Conservation (phyloP, 148 eudicot species). For the Vaccinium darrowii region DNA sequence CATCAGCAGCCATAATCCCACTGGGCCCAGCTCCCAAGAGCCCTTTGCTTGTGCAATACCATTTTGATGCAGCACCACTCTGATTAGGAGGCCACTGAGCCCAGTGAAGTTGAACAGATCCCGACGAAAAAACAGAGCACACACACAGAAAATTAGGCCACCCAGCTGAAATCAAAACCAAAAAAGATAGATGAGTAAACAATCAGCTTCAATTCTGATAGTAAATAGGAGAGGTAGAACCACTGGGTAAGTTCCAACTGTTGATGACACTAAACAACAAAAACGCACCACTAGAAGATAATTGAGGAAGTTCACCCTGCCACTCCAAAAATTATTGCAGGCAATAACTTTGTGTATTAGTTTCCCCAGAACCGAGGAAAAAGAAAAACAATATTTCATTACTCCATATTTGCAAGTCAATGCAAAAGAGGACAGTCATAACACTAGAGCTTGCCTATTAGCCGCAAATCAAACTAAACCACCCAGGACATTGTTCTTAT, state of each 20-base stretch:
- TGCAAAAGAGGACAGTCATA: not conserved
- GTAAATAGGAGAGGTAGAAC: not conserved
- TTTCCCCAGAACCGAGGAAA: not conserved
- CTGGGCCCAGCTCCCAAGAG: conserved; percentile 98
- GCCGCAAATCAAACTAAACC: conserved; percentile 8
- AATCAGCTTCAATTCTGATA: not conserved
- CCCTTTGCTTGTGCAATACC: conserved; percentile 98
- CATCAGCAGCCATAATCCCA: conserved; percentile 99
- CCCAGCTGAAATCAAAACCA: conserved; percentile 63
- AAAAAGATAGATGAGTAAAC: not conserved
- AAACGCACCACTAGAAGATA: not conserved
- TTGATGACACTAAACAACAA: not conserved
- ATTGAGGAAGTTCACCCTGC: not conserved
- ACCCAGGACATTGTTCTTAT: not conserved
- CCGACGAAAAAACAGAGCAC: conserved; percentile 96
- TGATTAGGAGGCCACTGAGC: conserved; percentile 84
- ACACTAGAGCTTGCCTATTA: conserved; percentile 1
- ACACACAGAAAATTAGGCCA: conserved; percentile 98
- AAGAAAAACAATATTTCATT: not conserved
- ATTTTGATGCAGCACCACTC: conserved; percentile 63
- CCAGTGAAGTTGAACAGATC: conserved; percentile 98
- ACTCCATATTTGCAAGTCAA: not conserved
- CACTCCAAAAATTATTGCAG: not conserved
- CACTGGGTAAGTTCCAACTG: not conserved
- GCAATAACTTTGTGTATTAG: not conserved